Evolutionary conservation across 75 land plant species (phyloP).

Genomic region (Picea sitchensis): DNA sequence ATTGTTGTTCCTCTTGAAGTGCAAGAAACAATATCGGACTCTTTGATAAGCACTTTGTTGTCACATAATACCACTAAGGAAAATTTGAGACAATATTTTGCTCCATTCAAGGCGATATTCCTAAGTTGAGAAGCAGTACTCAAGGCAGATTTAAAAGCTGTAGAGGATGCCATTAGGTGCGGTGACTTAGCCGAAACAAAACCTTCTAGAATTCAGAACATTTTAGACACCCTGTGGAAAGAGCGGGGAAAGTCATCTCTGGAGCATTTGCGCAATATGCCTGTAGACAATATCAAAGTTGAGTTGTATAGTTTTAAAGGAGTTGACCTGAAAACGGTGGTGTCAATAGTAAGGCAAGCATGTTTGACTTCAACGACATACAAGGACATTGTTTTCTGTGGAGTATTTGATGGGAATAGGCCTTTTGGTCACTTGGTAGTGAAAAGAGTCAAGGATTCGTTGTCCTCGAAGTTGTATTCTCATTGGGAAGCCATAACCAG

Average conservation of each 20-base stretch:
- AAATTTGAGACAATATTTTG: constrained; percentile 62
- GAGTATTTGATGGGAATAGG: too few relatives aligned
- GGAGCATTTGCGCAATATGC: constrained; percentile 62
- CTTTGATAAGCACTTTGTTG: constrained; percentile 57
- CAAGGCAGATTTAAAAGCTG: constrained; percentile 48
- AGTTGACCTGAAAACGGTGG: constrained; percentile 85
- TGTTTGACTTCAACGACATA: too few relatives aligned
- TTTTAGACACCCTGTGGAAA: constrained; percentile 47
- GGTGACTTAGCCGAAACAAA: constrained; percentile 58
- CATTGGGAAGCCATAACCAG: too few relatives aligned
- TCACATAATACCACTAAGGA: constrained; percentile 80
- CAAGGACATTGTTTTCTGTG: too few relatives aligned
- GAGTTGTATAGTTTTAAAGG: constrained; percentile 82
- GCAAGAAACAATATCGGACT: constrained; percentile 55
- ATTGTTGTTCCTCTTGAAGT: background rate
- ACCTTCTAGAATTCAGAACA: constrained; percentile 49
- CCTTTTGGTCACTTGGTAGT: too few relatives aligned
- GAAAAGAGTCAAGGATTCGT: too few relatives aligned
- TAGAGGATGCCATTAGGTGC: constrained; percentile 80
- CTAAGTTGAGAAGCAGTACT: constrained; percentile 73
- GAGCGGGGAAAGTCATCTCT: constrained; percentile 64
- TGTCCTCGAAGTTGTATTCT: too few relatives aligned
- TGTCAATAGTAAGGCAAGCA: background rate
- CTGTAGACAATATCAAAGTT: constrained; percentile 59
- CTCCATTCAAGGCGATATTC: constrained; percentile 53